Evolutionary conservation across 106 monocot genomes (phyloP).

Genomic region (Acorus gramineus): DNA sequence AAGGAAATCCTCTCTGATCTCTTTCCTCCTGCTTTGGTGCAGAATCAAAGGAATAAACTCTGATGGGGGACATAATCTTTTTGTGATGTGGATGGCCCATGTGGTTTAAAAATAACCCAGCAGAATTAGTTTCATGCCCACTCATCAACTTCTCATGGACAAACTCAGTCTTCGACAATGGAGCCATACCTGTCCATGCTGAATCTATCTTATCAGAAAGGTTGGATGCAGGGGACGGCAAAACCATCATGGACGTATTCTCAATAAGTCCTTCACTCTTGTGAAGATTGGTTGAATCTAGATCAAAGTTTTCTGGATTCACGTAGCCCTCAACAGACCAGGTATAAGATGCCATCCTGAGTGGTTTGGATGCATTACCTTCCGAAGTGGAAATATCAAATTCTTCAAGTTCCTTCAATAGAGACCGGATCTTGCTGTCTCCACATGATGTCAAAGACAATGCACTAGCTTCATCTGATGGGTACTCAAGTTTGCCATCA

Average conservation of each 20-base stretch:
- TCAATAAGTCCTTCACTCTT: constrained; percentile 3
- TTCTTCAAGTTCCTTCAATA: constrained; percentile 15
- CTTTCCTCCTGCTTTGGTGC: constrained; percentile 21
- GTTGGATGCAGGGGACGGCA: constrained; percentile 22
- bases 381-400: constrained; percentile 19
- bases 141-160: neutral
- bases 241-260: constrained; percentile 3
- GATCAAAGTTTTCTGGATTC: constrained; percentile 12
- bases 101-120: constrained; percentile 5
- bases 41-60: constrained; percentile 80
- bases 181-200: constrained; percentile 60
- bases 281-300: constrained; percentile 5
- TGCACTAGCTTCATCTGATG: constrained; percentile 6
- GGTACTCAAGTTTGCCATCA: neutral
- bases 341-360: constrained; percentile 24
- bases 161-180: neutral
- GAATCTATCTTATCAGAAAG: constrained; percentile 84
- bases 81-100: constrained; percentile 21
- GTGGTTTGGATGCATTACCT: constrained; percentile 22
- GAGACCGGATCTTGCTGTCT: constrained; percentile 3
- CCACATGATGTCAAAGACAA: constrained; percentile 2
- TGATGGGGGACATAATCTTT: constrained; percentile 37
- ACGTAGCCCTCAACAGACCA: constrained; percentile 18
- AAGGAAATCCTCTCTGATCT: constrained; percentile 14
- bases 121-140: constrained; percentile 8